A percentile compares a stretch with the other conserved stretches of the same genome.
Evolutionary conservation across 129 eudicot species (phyloP).

Genomic region (Rutidosis leptorrhynchoides): DNA sequence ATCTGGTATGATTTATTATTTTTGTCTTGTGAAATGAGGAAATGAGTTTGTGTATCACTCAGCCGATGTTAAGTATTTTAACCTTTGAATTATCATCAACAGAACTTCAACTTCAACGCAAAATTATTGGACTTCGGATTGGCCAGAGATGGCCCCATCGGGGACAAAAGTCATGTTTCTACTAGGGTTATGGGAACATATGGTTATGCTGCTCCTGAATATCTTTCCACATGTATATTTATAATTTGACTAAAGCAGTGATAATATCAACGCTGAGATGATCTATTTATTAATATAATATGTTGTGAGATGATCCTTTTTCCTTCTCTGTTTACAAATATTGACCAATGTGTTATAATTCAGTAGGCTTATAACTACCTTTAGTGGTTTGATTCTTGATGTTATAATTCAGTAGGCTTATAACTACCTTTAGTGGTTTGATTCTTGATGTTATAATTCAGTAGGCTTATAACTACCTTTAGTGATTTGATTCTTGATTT

Average conservation of each 20-base stretch:
- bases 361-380: too few relatives aligned
- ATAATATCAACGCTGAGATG: not conserved
- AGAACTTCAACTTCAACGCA: slow-evolving; percentile 87
- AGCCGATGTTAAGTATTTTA: not conserved
- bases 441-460: too few relatives aligned
- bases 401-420: too few relatives aligned
- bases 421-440: too few relatives aligned
- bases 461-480: too few relatives aligned
- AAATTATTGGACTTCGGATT: slow-evolving; percentile 89
- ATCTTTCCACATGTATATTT: slow-evolving; percentile 71
- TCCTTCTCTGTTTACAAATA: too few relatives aligned
- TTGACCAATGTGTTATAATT: too few relatives aligned
- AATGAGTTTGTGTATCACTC: not conserved
- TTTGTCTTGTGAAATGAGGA: not conserved
- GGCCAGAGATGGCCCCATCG: slow-evolving; percentile 92
- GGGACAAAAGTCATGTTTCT: too few relatives aligned
- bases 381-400: too few relatives aligned
- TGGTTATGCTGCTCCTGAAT: slow-evolving; percentile 96
- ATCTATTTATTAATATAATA: too few relatives aligned
- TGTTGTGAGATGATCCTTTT: too few relatives aligned
- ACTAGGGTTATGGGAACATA: slow-evolving; percentile 89
- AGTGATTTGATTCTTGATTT: too few relatives aligned
- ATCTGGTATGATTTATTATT: slow-evolving; percentile 44
- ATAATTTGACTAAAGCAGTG: not conserved
- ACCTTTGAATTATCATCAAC: slow-evolving; percentile 24